Base-by-base conservation (phyloP, 768 basidiomycete genomes). In the Rickenella mellea region DNA sequence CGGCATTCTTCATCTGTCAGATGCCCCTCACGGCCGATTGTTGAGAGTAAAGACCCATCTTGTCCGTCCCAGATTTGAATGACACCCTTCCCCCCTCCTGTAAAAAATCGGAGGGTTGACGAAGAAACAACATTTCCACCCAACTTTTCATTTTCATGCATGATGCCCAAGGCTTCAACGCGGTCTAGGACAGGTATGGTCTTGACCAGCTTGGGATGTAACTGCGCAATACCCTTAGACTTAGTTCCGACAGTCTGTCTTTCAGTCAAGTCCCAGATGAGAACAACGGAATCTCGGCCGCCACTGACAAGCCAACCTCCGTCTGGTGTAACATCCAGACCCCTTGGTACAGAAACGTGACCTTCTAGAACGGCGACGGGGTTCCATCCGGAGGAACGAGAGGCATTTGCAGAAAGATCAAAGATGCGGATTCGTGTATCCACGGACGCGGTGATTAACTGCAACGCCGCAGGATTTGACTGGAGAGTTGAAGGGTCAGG, bases 361-460 rank as follows among this genome's bases (percentile, higher is more conserved):
- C 93, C 96, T 52, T 98, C 93, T 14, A 99, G 68, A n/a, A 93
- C 71, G 9, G 80, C 80, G 44, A 82, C 66, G 32, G 89, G 77
- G 59, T 83, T 78, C 42, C 76, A 67, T 14, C 68, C 64, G 27
- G 72, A 70, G 24, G 79, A 72, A 14, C 72, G 65, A n/a, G 67
- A 69, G 30, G 80, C 75, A 1, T 43, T 41, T 3, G 45, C 30
- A 20, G 75, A 74, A 39, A 98, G 68, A 59, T 97, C 86, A 62
- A 93, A 98, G 36, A 97, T 72, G n/a, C 96, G 77, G 44, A 98
- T 82, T 38, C 80, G 78, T 26, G 87, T 88, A 60, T 98, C 96
- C 33, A 88, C 85, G 22, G 89, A 93, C 5, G 85, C 94, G 0
- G 93, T 93, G 43, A 93, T 71, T 29, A 98, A 74, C 50, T 81